A percentile compares a stretch with the other conserved stretches of the same genome.
These are phyloP conservation scores for Ceratocystis destructans DNA, from an alignment of 2,329 filamentous ascomycete species.

Conservation along the genomic window DNA sequence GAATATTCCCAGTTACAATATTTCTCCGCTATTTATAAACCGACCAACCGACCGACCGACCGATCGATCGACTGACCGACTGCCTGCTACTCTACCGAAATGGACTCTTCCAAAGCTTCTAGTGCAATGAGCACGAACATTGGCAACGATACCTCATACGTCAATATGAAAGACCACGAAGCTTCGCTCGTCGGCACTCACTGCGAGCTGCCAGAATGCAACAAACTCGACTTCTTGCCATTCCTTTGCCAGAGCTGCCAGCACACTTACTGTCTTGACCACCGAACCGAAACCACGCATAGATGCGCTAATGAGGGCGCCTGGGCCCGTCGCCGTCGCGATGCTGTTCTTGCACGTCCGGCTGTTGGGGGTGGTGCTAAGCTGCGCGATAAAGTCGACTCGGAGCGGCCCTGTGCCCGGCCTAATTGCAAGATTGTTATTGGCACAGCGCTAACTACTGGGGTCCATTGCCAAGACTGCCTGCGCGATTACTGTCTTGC, in stretches of 20 bases:
- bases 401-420: conserved; percentile 54
- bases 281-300: conserved; percentile 75
- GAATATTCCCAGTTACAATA: not conserved
- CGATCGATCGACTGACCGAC: not conserved
- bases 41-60: not conserved
- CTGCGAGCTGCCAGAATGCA: conserved; percentile 84
- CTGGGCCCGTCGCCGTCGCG: conserved; percentile 45
- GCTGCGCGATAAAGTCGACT: conserved; percentile 38
- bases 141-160: conserved; percentile 42
- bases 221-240: conserved; percentile 89
- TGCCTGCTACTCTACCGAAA: not conserved
- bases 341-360: conserved; percentile 39
- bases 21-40: not conserved
- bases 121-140: conserved; percentile 25
- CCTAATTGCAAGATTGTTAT: conserved; percentile 55
- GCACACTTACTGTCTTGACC: conserved; percentile 80
- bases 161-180: conserved; percentile 62
- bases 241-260: conserved; percentile 85
- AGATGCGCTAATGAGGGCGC: conserved; percentile 47
- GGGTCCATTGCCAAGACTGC: conserved; percentile 58
- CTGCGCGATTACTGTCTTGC: conserved; percentile 65
- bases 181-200: conserved; percentile 76
- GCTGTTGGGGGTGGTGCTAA: conserved; percentile 41
- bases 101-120: conserved; percentile 12
- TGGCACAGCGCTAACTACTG: conserved; percentile 52